Evolutionary conservation across 2,329 filamentous ascomycete species (phyloP).

Genomic region (Alternaria panax): DNA sequence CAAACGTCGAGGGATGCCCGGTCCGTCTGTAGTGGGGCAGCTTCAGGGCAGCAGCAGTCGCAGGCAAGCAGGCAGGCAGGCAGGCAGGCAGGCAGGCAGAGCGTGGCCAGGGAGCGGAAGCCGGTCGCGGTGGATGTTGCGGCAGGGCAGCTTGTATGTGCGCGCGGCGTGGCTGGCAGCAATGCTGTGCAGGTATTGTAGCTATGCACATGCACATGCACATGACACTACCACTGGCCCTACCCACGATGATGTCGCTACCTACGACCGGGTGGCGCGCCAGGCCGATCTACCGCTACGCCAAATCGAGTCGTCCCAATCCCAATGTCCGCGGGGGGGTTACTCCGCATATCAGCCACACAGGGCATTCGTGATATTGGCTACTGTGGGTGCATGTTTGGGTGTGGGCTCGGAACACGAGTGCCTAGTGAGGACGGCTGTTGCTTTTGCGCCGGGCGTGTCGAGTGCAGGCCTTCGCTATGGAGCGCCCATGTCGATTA

Average conservation of each 20-base stretch:
- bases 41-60: constrained; percentile 4
- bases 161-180: neutral
- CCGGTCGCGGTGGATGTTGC: neutral
- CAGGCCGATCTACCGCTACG: constrained; percentile 13
- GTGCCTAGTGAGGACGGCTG: neutral
- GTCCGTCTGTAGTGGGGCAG: constrained; percentile 18
- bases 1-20: constrained; percentile 13
- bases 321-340: constrained; percentile 3
- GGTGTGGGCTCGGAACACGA: neutral
- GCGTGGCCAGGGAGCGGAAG: neutral
- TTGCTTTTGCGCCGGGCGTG: neutral
- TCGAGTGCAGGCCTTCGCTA: neutral
- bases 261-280: constrained; percentile 3
- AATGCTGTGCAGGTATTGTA: neutral
- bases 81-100: no score
- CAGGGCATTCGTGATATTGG: neutral
- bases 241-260: no score
- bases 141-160: neutral
- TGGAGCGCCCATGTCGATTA: constrained; percentile 2
- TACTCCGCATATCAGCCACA: constrained; percentile 2
- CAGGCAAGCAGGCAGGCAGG: neutral
- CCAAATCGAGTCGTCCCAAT: constrained; percentile 11
- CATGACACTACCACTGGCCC: no score
- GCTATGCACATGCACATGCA: neutral
- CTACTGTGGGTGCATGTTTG: neutral